phyloP scores from a whole-genome alignment of 2,329 filamentous ascomycete species.

The Neopestalotiopsis sp. region DNA sequence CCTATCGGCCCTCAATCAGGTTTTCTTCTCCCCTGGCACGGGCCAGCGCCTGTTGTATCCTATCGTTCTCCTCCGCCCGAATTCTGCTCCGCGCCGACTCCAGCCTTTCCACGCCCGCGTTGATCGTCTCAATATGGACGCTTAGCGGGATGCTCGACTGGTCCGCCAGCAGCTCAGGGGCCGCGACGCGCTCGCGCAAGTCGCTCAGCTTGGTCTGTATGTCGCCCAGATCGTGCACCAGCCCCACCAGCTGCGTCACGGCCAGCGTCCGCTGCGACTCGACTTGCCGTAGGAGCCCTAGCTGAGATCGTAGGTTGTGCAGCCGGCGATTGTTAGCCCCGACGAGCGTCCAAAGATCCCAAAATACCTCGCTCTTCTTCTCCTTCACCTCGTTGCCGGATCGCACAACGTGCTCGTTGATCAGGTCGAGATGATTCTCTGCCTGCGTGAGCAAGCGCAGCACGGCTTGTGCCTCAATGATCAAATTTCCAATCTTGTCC shows the following conservation, averaged over 20 bases:
- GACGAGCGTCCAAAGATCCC: constrained; percentile 74
- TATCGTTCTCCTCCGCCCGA: constrained; percentile 62
- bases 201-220: constrained; percentile 76
- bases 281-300: constrained; percentile 70
- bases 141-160: constrained; percentile 63
- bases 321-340: constrained; percentile 70
- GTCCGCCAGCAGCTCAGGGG: constrained; percentile 64
- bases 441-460: constrained; percentile 69
- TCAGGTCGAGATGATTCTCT: constrained; percentile 71
- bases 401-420: constrained; percentile 70
- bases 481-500: constrained; percentile 70
- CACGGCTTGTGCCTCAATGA: constrained; percentile 72
- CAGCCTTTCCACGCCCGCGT: constrained; percentile 73
- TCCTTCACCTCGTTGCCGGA: constrained; percentile 64
- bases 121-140: constrained; percentile 78
- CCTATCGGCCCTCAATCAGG: constrained; percentile 43
- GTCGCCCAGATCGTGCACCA: constrained; percentile 74
- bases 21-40: constrained; percentile 48
- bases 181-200: constrained; percentile 71
- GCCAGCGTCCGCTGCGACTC: constrained; percentile 68
- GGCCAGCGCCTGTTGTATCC: constrained; percentile 56
- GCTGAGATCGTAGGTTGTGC: constrained; percentile 65
- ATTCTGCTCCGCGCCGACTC: constrained; percentile 67
- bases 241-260: constrained; percentile 69
- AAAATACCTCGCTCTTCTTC: constrained; percentile 69